A percentile compares a stretch with the other conserved stretches of the same genome.
Evolutionary conservation across 805 yeast genomes (phyloP).

Genomic region (Ogataea glucozyma): DNA sequence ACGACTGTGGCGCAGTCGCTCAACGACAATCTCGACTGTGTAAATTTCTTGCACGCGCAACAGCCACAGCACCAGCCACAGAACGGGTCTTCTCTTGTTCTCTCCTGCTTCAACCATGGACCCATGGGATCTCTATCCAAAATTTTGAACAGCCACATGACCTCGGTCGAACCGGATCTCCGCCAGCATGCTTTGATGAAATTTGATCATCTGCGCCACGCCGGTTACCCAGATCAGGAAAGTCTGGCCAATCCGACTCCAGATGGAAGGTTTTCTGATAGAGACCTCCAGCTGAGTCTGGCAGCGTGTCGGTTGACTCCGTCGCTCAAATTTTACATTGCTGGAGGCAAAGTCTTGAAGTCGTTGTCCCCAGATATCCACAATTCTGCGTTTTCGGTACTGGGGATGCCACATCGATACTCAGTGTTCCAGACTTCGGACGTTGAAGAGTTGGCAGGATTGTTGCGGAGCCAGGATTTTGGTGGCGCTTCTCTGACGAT

Average conservation of each 20-base stretch:
- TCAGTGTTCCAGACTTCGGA: conserved; percentile 5
- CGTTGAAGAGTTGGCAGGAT: background rate
- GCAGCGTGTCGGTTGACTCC: conserved; percentile 6
- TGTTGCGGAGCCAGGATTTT: conserved; percentile 3
- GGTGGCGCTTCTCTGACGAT: conserved; percentile 10
- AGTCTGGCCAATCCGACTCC: too few species aligned
- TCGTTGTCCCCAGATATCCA: conserved; percentile 8
- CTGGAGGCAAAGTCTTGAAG: conserved; percentile 8
- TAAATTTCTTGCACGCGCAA: background rate
- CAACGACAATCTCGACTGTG: conserved; percentile 5
- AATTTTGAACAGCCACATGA: conserved; percentile 7
- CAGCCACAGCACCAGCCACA: background rate
- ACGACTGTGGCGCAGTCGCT: conserved; percentile 6
- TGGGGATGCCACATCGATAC: conserved; percentile 7
- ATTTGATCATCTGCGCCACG: too few species aligned
- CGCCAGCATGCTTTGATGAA: conserved; percentile 1
- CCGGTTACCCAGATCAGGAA: too few species aligned
- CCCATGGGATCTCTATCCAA: conserved; percentile 5
- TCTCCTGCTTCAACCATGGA: conserved; percentile 5
- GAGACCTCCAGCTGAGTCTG: conserved; percentile 4
- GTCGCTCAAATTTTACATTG: conserved; percentile 5
- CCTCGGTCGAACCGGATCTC: conserved; percentile 5
- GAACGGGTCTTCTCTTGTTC: background rate
- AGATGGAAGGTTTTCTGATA: too few species aligned
- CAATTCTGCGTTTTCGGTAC: conserved; percentile 5